Conservation (phyloP, 495 filamentous ascomycete genomes). For the Xylaria castorea region DNA sequence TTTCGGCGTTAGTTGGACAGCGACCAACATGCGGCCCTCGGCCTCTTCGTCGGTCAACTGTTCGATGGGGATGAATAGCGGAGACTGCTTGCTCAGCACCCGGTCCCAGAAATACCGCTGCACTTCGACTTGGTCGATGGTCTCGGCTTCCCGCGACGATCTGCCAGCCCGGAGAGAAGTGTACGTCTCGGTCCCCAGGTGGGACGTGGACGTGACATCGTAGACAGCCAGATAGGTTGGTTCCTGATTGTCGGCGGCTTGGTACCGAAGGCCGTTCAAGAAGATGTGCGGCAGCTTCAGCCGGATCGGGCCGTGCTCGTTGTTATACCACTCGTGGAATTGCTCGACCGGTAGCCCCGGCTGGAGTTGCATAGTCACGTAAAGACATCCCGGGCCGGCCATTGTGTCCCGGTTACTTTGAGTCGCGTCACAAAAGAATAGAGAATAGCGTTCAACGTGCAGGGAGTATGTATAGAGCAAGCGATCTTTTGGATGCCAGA, state of each 20-base stretch:
- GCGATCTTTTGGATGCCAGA: background rate
- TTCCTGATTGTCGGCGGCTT: conserved; percentile 63
- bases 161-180: conserved; percentile 71
- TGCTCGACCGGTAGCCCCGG: conserved; percentile 66
- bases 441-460: background rate
- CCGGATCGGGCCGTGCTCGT: conserved; percentile 81
- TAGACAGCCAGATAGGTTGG: conserved; percentile 81
- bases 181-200: conserved; percentile 70
- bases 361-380: conserved; percentile 79
- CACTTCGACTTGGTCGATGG: conserved; percentile 77
- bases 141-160: conserved; percentile 73
- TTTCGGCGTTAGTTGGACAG: conserved; percentile 64
- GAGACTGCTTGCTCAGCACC: conserved; percentile 57
- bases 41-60: conserved; percentile 63
- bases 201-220: conserved; percentile 76
- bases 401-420: conserved; percentile 29
- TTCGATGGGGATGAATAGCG: conserved; percentile 64
- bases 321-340: conserved; percentile 93
- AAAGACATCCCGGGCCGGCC: conserved; percentile 67
- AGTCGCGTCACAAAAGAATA: background rate
- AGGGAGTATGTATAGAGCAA: background rate
- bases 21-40: conserved; percentile 65
- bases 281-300: conserved; percentile 73
- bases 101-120: conserved; percentile 72
- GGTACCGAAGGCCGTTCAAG: conserved; percentile 78